Evolutionary conservation across 805 yeast genomes (phyloP), one percentile per base, ranked within the genome.

Genomic region (Yarrowia bubula): DNA sequence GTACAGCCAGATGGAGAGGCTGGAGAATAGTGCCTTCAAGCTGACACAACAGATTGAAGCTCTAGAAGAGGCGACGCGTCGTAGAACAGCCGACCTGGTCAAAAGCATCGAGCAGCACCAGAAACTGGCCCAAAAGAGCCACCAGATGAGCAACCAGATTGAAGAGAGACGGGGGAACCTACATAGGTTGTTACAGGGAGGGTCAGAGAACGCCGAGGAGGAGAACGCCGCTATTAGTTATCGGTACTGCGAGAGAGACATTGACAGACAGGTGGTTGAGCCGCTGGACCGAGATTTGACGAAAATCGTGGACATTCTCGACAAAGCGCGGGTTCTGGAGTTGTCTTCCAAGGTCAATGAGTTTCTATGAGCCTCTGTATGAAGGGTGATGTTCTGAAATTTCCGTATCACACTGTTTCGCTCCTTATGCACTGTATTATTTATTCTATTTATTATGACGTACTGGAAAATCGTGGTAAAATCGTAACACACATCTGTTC

Each of bases 61-160:
- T 2, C 8, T 55, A 15, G 22, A 55, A 31, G 61, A 55, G 14
- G 47, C 43, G 38, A 55, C 61, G 61, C 61, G 61, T 55, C 47
- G 61, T 1, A 22, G 61, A 4, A 55, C 37, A 1, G n/a, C 11
- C 31, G 47, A 55, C 4, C 47, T 55, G 5, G 61, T 47, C 35
- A 55, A 32, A 17, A 41, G 38, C 6, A 55, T 55, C 13, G 47
- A 55, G 15, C 28, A 55, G 31, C 61, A 39, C 4, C 47, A 55
- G 42, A 39, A 31, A 17, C 31, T 39, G 22, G 61, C 61, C 8
- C 61, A 55, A 9, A 55, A 55, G 31, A 38, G 39, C 5, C 47
- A n/a, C 4, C 61, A 55, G 15, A 13, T 55, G 47, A 38, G 41
- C n/a, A 31, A 8, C 8, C 61, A 39, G 38, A 41, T 55, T 10